Percentiles rank a stretch among this genome's conserved stretches.
Conservation (phyloP, 2,329 filamentous ascomycete genomes). For the Cryphonectria parasitica region DNA sequence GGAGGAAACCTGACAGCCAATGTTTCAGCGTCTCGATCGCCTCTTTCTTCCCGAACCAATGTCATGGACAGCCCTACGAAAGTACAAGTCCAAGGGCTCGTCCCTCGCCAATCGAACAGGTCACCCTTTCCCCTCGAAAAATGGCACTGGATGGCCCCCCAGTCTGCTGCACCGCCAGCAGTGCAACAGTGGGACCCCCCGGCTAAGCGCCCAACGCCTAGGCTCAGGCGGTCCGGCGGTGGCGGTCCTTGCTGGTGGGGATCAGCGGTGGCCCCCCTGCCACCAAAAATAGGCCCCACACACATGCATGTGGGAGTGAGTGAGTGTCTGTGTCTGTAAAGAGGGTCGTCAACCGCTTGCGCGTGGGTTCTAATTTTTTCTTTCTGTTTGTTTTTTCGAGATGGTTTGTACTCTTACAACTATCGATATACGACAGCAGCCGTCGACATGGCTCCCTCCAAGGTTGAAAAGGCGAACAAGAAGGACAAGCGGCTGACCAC, state of each 20-base stretch:
- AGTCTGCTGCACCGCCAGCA: constrained; percentile 13
- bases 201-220: constrained; percentile 1
- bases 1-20: neutral
- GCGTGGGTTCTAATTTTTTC: neutral
- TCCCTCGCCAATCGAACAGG: constrained; percentile 2
- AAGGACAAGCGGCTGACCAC: constrained; percentile 12
- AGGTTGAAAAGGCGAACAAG: constrained; percentile 13
- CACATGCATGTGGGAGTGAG: neutral
- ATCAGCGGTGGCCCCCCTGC: neutral
- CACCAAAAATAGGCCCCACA: constrained; percentile 4
- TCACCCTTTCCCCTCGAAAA: neutral
- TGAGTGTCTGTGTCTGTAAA: neutral
- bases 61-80: neutral
- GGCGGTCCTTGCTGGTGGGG: neutral
- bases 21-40: neutral
- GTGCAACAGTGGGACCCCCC: constrained; percentile 7
- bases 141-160: neutral
- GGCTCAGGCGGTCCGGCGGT: constrained; percentile 1
- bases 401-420: neutral
- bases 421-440: neutral
- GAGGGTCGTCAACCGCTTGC: constrained; percentile 4
- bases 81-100: neutral
- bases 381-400: neutral
- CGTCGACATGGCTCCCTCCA: constrained; percentile 4
- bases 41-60: constrained; percentile 1